phyloP scores from a whole-genome alignment of 352 stramenopile genomes.

The Blastocystis sp. region DNA sequence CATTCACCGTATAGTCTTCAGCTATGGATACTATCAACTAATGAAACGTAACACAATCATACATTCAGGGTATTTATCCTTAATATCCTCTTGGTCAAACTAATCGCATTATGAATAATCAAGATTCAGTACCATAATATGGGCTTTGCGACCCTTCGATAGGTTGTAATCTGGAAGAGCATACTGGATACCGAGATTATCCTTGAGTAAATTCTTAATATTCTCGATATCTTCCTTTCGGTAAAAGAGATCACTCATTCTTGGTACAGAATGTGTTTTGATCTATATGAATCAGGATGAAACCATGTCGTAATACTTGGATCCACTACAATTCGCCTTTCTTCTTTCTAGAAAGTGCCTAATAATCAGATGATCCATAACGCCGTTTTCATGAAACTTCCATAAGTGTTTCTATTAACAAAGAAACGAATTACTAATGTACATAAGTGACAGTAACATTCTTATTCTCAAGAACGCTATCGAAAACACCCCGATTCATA shows the following conservation, averaged over 20 bases:
- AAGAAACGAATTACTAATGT: neutral
- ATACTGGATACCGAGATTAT: constrained; percentile 26
- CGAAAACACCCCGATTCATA: constrained; percentile 1
- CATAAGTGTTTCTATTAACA: neutral
- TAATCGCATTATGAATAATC: neutral
- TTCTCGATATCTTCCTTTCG: constrained; percentile 2
- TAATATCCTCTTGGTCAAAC: constrained; percentile 50
- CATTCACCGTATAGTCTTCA: constrained; percentile 16
- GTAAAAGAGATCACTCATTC: neutral
- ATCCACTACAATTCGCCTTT: neutral
- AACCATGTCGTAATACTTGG: too few species aligned
- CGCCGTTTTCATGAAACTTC: neutral
- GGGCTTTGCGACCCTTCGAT: neutral
- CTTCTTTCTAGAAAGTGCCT: neutral
- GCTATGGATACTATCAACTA: constrained; percentile 7
- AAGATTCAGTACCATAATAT: constrained; percentile 24
- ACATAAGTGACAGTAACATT: constrained; percentile 24
- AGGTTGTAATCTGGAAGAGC: constrained; percentile 21
- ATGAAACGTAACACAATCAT: neutral
- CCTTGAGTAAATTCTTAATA: constrained; percentile 31
- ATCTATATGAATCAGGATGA: neutral
- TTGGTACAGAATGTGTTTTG: neutral
- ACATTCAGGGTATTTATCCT: constrained; percentile 22
- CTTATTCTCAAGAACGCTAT: neutral
- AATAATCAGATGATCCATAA: neutral